A percentile compares a stretch with the other conserved stretches of the same genome.
These are phyloP conservation scores for Verticillium zaregamsianum DNA, from an alignment of 2,329 filamentous ascomycete genomes.

Conservation along the genomic window DNA sequence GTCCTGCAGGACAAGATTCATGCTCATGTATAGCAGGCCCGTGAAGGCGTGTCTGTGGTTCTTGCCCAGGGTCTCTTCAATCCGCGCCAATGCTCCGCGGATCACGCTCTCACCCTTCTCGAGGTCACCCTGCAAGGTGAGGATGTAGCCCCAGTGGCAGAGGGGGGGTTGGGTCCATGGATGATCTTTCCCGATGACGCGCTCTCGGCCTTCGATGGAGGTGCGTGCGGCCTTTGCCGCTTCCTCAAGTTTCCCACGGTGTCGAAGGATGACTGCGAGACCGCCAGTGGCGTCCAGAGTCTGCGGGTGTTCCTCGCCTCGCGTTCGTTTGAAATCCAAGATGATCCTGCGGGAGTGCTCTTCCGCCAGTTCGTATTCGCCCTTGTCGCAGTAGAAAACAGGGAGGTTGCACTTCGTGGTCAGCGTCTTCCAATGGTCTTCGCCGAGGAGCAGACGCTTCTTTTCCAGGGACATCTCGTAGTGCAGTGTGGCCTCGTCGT, in stretches of 20 bases:
- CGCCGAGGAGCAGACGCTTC: neutral
- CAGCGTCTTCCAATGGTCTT: constrained; percentile 1
- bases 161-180: constrained; percentile 1
- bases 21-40: neutral
- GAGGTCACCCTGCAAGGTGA: neutral
- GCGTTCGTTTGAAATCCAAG: neutral
- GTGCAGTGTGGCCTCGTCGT: neutral
- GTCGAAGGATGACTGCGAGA: neutral
- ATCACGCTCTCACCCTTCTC: neutral
- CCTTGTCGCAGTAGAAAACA: constrained; percentile 2
- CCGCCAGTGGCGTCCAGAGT: neutral
- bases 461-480: neutral
- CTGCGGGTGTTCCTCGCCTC: neutral
- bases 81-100: neutral
- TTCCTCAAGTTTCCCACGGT: neutral
- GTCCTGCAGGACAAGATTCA: neutral
- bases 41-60: neutral
- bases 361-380: neutral
- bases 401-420: constrained; percentile 2
- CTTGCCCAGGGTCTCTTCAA: neutral
- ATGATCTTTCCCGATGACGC: neutral
- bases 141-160: constrained; percentile 1
- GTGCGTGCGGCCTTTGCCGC: neutral
- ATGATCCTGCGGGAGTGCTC: constrained; percentile 1
- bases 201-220: neutral